phyloP scores from a whole-genome alignment of 1,284 basidiomycete species.

The Fomes fomentarius region DNA sequence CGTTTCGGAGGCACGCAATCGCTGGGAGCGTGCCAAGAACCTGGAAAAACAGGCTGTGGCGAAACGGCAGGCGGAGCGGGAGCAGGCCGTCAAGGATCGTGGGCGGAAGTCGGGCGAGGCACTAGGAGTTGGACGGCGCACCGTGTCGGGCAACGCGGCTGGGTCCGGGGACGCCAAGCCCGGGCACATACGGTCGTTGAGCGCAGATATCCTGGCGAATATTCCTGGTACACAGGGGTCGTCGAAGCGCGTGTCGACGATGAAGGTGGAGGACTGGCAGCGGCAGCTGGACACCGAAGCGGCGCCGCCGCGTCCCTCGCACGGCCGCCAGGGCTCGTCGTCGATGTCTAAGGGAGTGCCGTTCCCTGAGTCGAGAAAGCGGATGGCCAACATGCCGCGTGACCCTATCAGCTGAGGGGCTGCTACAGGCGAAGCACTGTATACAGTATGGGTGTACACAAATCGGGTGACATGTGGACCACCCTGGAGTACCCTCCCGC shows the following conservation, averaged over 20 bases:
- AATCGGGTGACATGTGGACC: constrained; percentile 19
- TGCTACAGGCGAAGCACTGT: not conserved
- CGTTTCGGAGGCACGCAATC: constrained; percentile 64
- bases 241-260: constrained; percentile 65
- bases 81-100: constrained; percentile 47
- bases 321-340: constrained; percentile 29
- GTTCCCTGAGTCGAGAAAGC: constrained; percentile 37
- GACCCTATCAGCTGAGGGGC: constrained; percentile 21
- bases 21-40: constrained; percentile 76
- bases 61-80: constrained; percentile 70
- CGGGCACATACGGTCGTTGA: constrained; percentile 54
- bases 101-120: constrained; percentile 49
- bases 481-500: constrained; percentile 7
- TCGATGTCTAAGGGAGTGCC: constrained; percentile 20
- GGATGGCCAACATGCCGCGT: constrained; percentile 31
- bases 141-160: not conserved
- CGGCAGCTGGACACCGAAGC: constrained; percentile 52
- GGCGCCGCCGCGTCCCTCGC: constrained; percentile 19
- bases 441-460: constrained; percentile 1
- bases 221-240: constrained; percentile 42
- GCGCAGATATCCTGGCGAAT: constrained; percentile 59
- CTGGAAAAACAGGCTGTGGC: constrained; percentile 71
- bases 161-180: constrained; percentile 34
- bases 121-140: not conserved
- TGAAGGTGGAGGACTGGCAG: constrained; percentile 86